A percentile compares a stretch with the other conserved stretches of the same genome.
These are phyloP conservation scores for Ceratobasidium sp. DNA, from an alignment of 1,284 basidiomycete genomes.

Conservation along the genomic window DNA sequence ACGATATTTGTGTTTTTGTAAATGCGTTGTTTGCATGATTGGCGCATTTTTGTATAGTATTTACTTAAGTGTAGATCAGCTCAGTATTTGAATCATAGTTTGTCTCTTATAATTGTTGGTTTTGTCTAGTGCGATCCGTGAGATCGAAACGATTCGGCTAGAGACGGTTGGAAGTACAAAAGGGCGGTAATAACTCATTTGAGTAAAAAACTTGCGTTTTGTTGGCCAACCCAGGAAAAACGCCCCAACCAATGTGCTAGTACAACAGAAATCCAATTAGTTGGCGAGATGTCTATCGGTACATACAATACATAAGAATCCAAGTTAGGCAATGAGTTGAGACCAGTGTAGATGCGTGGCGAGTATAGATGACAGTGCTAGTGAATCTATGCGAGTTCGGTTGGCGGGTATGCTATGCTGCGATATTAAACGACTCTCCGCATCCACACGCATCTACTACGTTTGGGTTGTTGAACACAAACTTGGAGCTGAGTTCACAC, in stretches of 20 bases:
- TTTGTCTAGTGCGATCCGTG: not conserved
- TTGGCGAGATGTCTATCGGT: slow-evolving; percentile 13
- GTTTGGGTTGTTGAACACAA: slow-evolving; percentile 91
- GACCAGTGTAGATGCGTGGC: slow-evolving; percentile 10
- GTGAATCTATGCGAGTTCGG: slow-evolving; percentile 16
- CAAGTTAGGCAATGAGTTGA: not conserved
- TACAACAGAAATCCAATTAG: slow-evolving; percentile 11
- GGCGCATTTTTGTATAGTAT: slow-evolving; percentile 34
- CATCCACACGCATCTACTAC: slow-evolving; percentile 94
- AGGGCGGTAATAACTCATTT: slow-evolving; percentile 8
- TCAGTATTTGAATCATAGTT: slow-evolving; percentile 3
- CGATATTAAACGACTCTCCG: slow-evolving; percentile 86
- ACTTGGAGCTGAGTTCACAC: slow-evolving; percentile 74
- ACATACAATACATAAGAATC: slow-evolving; percentile 33
- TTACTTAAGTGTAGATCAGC: slow-evolving; percentile 31
- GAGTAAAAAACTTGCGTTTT: too few species aligned
- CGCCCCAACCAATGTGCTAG: not conserved
- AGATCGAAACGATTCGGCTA: not conserved
- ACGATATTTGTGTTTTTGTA: slow-evolving; percentile 20
- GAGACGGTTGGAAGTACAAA: not conserved
- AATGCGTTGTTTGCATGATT: slow-evolving; percentile 8
- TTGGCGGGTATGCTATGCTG: slow-evolving; percentile 7
- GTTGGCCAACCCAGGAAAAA: not conserved
- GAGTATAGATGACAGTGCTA: not conserved
- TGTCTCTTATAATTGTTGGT: not conserved